Evolutionary conservation across 192 early-diverging fungal species (phyloP).

Genomic region (Entomortierella chlamydospora): DNA sequence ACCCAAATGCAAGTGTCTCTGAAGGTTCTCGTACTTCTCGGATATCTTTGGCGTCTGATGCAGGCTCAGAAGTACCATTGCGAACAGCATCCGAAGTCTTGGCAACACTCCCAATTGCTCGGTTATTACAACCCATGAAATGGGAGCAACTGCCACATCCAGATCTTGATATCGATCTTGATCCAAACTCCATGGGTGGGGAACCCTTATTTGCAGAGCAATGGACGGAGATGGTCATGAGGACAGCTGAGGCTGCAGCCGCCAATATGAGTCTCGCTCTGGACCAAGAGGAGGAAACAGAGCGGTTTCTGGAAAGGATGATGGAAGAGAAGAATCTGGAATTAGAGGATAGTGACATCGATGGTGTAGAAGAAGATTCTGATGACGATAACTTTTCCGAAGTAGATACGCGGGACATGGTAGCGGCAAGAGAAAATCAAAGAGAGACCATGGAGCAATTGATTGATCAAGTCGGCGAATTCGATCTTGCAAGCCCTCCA

Average conservation of each 20-base stretch:
- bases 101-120: constrained; percentile 4
- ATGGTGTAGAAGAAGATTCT: not conserved
- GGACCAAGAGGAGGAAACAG: constrained; percentile 44
- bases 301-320: constrained; percentile 25
- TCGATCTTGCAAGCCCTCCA: constrained; percentile 6
- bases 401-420: not conserved
- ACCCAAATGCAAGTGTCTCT: not conserved
- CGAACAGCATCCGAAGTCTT: constrained; percentile 9
- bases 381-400: not conserved
- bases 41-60: not conserved
- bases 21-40: not conserved
- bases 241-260: constrained; percentile 29
- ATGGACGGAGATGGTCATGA: constrained; percentile 32
- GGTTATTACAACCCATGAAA: constrained; percentile 35
- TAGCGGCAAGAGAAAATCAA: not conserved
- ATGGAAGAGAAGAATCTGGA: constrained; percentile 1
- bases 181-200: constrained; percentile 28
- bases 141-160: constrained; percentile 50
- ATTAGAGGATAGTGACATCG: constrained; percentile 2
- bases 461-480: constrained; percentile 34
- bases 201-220: constrained; percentile 42
- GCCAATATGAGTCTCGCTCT: constrained; percentile 43
- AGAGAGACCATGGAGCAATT: constrained; percentile 10
- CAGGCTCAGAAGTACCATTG: not conserved
- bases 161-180: constrained; percentile 47